Evolutionary conservation across 2,329 filamentous ascomycete genomes (phyloP).

Genomic region (Aspergillus sclerotialis): DNA sequence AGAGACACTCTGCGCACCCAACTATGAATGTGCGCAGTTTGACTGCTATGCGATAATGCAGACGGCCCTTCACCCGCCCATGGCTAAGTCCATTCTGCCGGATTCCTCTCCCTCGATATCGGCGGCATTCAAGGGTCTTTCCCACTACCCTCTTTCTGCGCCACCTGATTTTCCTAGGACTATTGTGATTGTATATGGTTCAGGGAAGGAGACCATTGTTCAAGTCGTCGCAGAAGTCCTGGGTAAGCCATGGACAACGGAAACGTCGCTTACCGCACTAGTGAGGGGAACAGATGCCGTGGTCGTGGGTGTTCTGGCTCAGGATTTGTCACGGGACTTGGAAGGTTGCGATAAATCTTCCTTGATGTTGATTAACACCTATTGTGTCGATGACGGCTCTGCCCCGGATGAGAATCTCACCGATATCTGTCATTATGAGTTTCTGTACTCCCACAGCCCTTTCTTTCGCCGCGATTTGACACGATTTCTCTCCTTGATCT

Average conservation of each 20-base stretch:
- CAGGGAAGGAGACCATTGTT: slow-evolving; percentile 66
- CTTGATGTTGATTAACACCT: slow-evolving; percentile 66
- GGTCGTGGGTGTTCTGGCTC: slow-evolving; percentile 61
- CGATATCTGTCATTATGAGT: slow-evolving; percentile 72
- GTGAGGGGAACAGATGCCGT: slow-evolving; percentile 50
- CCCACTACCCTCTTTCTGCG: slow-evolving; percentile 6
- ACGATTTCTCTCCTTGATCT: slow-evolving; percentile 69
- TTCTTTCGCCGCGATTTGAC: slow-evolving; percentile 70
- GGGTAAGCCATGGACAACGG: slow-evolving; percentile 62
- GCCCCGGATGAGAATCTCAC: slow-evolving; percentile 61
- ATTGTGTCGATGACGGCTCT: slow-evolving; percentile 65
- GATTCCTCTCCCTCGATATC: slow-evolving; percentile 15
- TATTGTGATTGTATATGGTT: slow-evolving; percentile 62
- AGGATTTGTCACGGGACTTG: slow-evolving; percentile 52
- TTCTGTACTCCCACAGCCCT: slow-evolving; percentile 67
- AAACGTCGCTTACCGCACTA: slow-evolving; percentile 50
- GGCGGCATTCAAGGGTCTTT: slow-evolving; percentile 12
- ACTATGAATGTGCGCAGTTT: slow-evolving; percentile 19
- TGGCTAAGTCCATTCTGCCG: slow-evolving; percentile 25
- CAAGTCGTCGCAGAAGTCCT: slow-evolving; percentile 70
- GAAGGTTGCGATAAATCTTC: slow-evolving; percentile 51
- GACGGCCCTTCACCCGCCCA: slow-evolving; percentile 23
- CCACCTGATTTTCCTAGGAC: slow-evolving; percentile 16
- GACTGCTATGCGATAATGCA: slow-evolving; percentile 28
- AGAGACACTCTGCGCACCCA: too few relatives aligned